Evolutionary conservation across 75 land plant species (phyloP).

Genomic region (Cunninghamia lanceolata): DNA sequence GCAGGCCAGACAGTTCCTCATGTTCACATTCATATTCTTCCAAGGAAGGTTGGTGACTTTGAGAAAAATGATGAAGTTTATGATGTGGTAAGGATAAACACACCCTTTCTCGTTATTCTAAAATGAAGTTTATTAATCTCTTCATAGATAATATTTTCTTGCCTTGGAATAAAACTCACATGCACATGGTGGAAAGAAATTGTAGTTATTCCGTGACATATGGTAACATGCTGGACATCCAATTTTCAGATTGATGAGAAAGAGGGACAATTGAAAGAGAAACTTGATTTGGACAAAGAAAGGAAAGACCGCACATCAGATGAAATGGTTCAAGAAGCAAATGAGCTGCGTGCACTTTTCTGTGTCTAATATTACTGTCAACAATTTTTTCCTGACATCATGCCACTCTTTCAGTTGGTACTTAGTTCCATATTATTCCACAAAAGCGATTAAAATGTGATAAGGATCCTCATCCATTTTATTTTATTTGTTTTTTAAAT

Average conservation of each 20-base stretch:
- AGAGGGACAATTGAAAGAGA: conserved; percentile 68
- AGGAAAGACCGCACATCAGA: conserved; percentile 74
- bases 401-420: neutral
- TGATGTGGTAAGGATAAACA: conserved; percentile 62
- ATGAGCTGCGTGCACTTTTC: conserved; percentile 65
- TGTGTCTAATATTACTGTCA: neutral
- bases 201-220: neutral
- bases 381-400: neutral
- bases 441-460: too few relatives aligned
- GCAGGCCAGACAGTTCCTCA: conserved; percentile 98
- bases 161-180: neutral
- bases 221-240: neutral
- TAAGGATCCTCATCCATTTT: too few relatives aligned
- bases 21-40: conserved; percentile 95
- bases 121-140: neutral
- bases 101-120: neutral
- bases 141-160: neutral
- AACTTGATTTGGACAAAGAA: conserved; percentile 84
- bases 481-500: too few relatives aligned
- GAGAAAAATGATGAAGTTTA: conserved; percentile 89
- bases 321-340: conserved; percentile 91
- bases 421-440: neutral
- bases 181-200: conserved; percentile 5
- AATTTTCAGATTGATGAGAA: conserved; percentile 63
- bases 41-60: conserved; percentile 77